Percentiles rank a stretch among this genome's conserved stretches.
Conservation (phyloP, 2,329 filamentous ascomycete species). For the Cladosporium sp. region DNA sequence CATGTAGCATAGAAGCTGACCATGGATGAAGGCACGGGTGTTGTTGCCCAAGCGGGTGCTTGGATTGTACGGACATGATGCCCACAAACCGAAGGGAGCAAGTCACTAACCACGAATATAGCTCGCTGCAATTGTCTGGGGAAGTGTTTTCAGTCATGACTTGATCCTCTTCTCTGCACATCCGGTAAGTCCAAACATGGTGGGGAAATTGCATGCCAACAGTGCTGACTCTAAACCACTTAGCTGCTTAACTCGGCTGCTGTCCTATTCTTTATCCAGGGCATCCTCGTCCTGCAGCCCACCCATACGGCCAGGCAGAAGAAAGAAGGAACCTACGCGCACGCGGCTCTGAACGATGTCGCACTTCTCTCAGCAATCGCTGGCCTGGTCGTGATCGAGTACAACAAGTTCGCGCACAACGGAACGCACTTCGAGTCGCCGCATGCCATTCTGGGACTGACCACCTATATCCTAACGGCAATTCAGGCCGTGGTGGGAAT, state of each 20-base stretch:
- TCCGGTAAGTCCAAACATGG: conserved; percentile 56
- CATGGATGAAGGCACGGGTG: conserved; percentile 62
- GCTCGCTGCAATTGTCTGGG: conserved; percentile 73
- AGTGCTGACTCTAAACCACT: not conserved
- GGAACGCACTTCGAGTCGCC: conserved; percentile 71
- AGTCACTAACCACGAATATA: conserved; percentile 27
- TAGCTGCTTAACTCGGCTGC: conserved; percentile 49
- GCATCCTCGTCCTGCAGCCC: conserved; percentile 80
- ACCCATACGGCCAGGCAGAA: conserved; percentile 76
- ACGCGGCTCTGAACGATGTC: conserved; percentile 65
- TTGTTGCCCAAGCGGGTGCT: conserved; percentile 73
- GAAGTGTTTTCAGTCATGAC: conserved; percentile 60
- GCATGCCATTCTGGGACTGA: conserved; percentile 78
- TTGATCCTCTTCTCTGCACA: conserved; percentile 84
- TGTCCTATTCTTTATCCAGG: conserved; percentile 71
- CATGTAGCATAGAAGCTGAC: conserved; percentile 12
- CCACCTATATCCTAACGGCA: conserved; percentile 64
- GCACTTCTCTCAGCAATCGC: conserved; percentile 58
- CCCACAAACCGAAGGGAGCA: not conserved
- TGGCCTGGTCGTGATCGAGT: conserved; percentile 68
- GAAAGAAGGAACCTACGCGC: conserved; percentile 54
- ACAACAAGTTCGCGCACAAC: conserved; percentile 71
- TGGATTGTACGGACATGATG: conserved; percentile 52
- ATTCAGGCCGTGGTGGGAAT: conserved; percentile 75
- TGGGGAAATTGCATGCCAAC: not conserved